phyloP scores from a whole-genome alignment of 306 rosid species.

The Prunus mume region DNA sequence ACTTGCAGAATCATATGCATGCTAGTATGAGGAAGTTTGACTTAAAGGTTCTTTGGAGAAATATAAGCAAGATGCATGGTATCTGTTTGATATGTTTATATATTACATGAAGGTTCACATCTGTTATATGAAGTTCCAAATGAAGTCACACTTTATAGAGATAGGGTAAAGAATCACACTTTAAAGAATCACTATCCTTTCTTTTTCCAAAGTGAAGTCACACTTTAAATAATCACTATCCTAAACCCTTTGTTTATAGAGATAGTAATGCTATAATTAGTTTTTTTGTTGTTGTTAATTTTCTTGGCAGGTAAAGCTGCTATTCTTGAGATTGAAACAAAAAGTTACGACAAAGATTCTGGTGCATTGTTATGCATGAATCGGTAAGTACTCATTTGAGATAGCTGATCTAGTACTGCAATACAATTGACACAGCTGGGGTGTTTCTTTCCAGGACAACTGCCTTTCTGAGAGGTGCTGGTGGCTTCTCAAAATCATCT shows the following conservation, averaged over 20 bases:
- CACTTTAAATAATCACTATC: not conserved
- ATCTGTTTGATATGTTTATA: not conserved
- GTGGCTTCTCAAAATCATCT: slow-evolving; percentile 93
- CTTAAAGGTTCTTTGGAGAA: not conserved
- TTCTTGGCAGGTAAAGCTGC: slow-evolving; percentile 86
- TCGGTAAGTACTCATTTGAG: slow-evolving; percentile 47
- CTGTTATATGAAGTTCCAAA: slow-evolving; percentile 14
- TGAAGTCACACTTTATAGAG: not conserved
- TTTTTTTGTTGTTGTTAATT: not conserved
- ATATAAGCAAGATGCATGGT: not conserved
- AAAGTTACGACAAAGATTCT: slow-evolving; percentile 70
- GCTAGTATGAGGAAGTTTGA: not conserved
- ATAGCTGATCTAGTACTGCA: slow-evolving; percentile 14
- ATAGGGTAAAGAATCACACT: not conserved
- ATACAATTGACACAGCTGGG: slow-evolving; percentile 27
- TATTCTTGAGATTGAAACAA: slow-evolving; percentile 85
- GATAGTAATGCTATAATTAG: not conserved
- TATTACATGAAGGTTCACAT: not conserved
- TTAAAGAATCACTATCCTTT: too few species aligned
- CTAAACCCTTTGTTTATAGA: not conserved
- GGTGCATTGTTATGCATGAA: slow-evolving; percentile 88
- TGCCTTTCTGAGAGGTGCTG: slow-evolving; percentile 82
- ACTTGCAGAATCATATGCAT: slow-evolving; percentile 14
- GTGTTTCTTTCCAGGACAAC: slow-evolving; percentile 57
- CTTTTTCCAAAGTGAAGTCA: not conserved